A percentile compares a stretch with the other conserved stretches of the same genome.
phyloP scores from a whole-genome alignment of 2,329 filamentous ascomycete genomes.

The Curvularia lunata region DNA sequence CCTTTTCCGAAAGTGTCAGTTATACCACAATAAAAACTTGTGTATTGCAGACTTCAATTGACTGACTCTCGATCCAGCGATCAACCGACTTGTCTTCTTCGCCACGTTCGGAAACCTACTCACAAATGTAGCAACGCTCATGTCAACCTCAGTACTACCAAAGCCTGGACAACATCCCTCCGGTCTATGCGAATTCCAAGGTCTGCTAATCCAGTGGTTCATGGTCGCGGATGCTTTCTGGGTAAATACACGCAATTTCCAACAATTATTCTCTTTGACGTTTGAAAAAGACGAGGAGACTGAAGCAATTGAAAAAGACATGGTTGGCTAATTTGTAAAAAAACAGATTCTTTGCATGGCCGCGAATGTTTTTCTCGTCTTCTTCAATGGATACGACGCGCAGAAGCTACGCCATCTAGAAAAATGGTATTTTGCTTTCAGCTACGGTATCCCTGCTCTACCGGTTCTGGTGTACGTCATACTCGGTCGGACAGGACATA shows the following conservation, averaged over 20 bases:
- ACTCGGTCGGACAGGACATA: conserved; percentile 58
- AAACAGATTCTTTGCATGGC: conserved; percentile 74
- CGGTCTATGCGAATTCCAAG: conserved; percentile 76
- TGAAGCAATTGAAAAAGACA: neutral
- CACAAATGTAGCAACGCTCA: conserved; percentile 76
- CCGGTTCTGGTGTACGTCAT: conserved; percentile 73
- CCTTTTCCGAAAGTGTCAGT: conserved; percentile 71
- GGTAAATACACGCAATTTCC: conserved; percentile 55
- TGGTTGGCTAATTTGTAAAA: neutral
- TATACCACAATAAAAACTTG: neutral
- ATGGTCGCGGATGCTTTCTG: conserved; percentile 26
- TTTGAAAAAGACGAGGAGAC: no score
- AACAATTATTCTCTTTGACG: no score
- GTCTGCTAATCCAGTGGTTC: conserved; percentile 81
- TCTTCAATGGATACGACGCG: conserved; percentile 75
- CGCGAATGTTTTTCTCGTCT: conserved; percentile 80
- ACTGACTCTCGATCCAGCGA: conserved; percentile 52
- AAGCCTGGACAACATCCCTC: conserved; percentile 45
- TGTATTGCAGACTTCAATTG: neutral
- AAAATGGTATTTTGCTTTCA: conserved; percentile 70
- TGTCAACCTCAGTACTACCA: conserved; percentile 67
- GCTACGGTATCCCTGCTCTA: conserved; percentile 76
- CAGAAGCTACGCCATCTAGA: conserved; percentile 70
- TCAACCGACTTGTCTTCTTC: conserved; percentile 84
- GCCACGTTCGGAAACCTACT: conserved; percentile 82